Conservation (phyloP, 2,329 filamentous ascomycete species). For the Venturia carpophila region DNA sequence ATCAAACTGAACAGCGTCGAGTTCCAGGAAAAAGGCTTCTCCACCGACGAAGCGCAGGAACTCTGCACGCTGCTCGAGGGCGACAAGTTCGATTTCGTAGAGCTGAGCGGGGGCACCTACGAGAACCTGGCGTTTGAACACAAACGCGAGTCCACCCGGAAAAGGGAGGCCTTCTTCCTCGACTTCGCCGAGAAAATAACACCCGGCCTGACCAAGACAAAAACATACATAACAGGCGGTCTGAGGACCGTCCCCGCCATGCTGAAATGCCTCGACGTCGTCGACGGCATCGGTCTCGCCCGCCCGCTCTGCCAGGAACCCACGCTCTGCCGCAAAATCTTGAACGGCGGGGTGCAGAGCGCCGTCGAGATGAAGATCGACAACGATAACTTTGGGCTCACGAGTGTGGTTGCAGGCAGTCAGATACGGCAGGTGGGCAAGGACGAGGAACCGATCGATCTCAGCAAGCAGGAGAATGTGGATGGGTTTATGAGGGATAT, state of each 20-base stretch:
- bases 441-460: constrained; percentile 46
- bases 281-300: constrained; percentile 54
- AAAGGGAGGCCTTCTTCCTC: constrained; percentile 53
- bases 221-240: constrained; percentile 52
- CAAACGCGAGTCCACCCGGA: constrained; percentile 47
- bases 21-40: constrained; percentile 46
- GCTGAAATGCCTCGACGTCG: constrained; percentile 44
- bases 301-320: constrained; percentile 48
- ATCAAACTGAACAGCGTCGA: constrained; percentile 55
- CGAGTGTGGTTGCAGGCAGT: constrained; percentile 40
- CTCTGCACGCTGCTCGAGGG: constrained; percentile 44
- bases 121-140: constrained; percentile 46
- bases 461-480: constrained; percentile 41
- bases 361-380: constrained; percentile 43
- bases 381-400: constrained; percentile 45
- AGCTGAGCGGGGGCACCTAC: constrained; percentile 54
- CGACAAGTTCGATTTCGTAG: constrained; percentile 49
- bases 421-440: constrained; percentile 48
- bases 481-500: constrained; percentile 42
- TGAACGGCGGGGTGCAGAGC: constrained; percentile 39
- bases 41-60: constrained; percentile 42
- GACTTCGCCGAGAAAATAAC: constrained; percentile 51
- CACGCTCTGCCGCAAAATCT: constrained; percentile 37
- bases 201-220: constrained; percentile 43
- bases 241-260: constrained; percentile 49